Conservation (phyloP, 2,329 filamentous ascomycete species). For the Fusarium piperis region DNA sequence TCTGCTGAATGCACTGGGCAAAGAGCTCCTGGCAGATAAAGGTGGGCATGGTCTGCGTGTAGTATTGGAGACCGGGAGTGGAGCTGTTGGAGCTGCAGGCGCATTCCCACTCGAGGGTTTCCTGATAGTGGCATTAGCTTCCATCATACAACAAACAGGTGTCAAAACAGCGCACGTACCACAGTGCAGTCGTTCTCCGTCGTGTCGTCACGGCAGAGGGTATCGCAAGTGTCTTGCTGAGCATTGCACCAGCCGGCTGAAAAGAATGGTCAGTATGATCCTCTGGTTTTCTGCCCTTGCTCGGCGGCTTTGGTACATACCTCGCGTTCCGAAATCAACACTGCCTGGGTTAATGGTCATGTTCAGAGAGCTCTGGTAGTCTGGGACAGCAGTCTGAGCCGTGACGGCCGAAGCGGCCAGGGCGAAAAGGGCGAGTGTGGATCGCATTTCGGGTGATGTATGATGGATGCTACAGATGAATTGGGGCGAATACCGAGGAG, state of each 20-base stretch:
- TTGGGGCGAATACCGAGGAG: not conserved
- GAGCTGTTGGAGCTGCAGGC: conserved; percentile 59
- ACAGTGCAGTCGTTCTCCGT: conserved; percentile 56
- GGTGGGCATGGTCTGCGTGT: conserved; percentile 61
- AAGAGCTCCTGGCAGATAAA: conserved; percentile 63
- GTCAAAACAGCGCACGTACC: conserved; percentile 50
- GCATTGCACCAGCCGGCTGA: conserved; percentile 62
- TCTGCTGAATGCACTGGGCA: conserved; percentile 56
- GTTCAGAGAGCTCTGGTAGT: conserved; percentile 55
- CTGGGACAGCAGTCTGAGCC: conserved; percentile 50
- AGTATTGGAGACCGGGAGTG: conserved; percentile 63
- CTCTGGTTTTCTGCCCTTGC: not conserved
- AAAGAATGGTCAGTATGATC: conserved; percentile 18
- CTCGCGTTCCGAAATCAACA: conserved; percentile 48
- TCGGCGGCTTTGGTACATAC: conserved; percentile 47
- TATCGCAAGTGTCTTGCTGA: conserved; percentile 60
- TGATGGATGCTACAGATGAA: conserved; percentile 15
- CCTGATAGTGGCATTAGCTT: conserved; percentile 42
- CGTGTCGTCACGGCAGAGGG: conserved; percentile 55
- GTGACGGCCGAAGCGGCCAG: conserved; percentile 56
- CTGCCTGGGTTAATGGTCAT: conserved; percentile 53
- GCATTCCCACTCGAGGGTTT: conserved; percentile 58
- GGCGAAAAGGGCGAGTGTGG: conserved; percentile 52
- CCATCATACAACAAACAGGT: not conserved
- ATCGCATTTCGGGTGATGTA: conserved; percentile 52